These are phyloP conservation scores for Berberis vulgaris DNA, from an alignment of 164 flowering plant genomes.

Conservation along the genomic window DNA sequence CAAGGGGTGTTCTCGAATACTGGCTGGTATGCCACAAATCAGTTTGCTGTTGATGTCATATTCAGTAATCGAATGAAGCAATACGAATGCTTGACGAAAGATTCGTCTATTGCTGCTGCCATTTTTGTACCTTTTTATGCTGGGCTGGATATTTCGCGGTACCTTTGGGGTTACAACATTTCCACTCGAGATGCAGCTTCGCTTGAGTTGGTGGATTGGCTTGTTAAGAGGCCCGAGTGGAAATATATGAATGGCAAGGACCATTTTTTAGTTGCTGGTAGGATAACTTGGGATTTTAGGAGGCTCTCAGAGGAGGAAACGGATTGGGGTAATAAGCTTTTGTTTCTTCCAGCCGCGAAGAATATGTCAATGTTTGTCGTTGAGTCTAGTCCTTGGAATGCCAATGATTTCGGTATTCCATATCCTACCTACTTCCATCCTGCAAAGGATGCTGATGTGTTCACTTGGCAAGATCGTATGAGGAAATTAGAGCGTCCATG, in stretches of 20 bases:
- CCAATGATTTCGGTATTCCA: conserved; percentile 86
- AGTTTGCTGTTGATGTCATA: conserved; percentile 87
- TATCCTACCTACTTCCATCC: conserved; percentile 98
- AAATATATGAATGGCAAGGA: conserved; percentile 74
- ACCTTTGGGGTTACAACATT: conserved; percentile 79
- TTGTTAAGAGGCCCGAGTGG: conserved; percentile 82
- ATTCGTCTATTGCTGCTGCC: conserved; percentile 87
- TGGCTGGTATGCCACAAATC: conserved; percentile 91
- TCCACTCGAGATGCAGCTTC: conserved; percentile 77
- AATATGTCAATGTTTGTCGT: conserved; percentile 94
- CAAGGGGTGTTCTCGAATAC: conserved; percentile 70
- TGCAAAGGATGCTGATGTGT: conserved; percentile 71
- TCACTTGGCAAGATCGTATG: conserved; percentile 84
- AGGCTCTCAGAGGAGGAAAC: conserved; percentile 49
- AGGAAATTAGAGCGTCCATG: conserved; percentile 60
- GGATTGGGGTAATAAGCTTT: conserved; percentile 90
- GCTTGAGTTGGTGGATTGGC: conserved; percentile 71
- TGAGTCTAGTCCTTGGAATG: conserved; percentile 93
- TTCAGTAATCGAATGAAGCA: conserved; percentile 87
- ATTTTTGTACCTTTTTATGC: conserved; percentile 92
- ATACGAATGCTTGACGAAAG: conserved; percentile 75
- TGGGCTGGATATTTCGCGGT: conserved; percentile 77
- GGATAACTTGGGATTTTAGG: conserved; percentile 93
- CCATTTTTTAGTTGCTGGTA: conserved; percentile 88
- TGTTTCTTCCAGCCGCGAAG: conserved; percentile 75